Evolutionary conservation across 345 rosid species (phyloP), one percentile per base, ranked within the genome.

Genomic region (Arabidopsis suecica): DNA sequence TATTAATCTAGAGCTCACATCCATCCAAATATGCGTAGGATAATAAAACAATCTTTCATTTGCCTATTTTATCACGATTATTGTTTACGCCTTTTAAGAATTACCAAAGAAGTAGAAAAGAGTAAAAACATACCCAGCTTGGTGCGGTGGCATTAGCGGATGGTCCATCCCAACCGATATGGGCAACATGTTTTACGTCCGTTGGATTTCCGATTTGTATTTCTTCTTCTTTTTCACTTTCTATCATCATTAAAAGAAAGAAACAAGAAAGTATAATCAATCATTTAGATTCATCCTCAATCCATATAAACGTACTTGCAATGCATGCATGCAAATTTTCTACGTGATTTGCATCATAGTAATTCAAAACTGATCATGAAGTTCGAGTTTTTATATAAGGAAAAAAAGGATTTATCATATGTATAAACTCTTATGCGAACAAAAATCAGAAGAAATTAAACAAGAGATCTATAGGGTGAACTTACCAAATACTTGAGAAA

Each of bases 131-230:
- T 82, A 89, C 94, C 89, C 89, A 87, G 74, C 84, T 85, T 11
- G 91, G 94, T 7, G 83, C 78, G 30, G 84, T 49, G 58, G 74
- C 76, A 64, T 40, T 33, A 30, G 82, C 77, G 12, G 89, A 72
- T 7, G 89, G 87, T 36, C 86, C 94, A 47, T 94, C 97, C 89
- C 88, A 87, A 71, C 98, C 98, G 44, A 93, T 93, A 65, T 93
- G 98, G 28, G 98, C 91, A 7, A 93, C 93, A 73, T 93, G 98
- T 77, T 91, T 93, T 77, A 93, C 97, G 60, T 93, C 96, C 6
- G 98, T 93, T 48, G 98, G 98, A 61, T 28, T 49, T 48, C 98
- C 98, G 61, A 93, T 93, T 69, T 83, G 76, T 85, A 93, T 89
- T 62, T 93, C 96, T 58, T 85, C 80, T 75, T 93, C 94, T 73